Percentiles rank a stretch among this genome's conserved stretches.
Evolutionary conservation across 78 protist genomes (phyloP).

Genomic region (Chrysochromulina parva): DNA sequence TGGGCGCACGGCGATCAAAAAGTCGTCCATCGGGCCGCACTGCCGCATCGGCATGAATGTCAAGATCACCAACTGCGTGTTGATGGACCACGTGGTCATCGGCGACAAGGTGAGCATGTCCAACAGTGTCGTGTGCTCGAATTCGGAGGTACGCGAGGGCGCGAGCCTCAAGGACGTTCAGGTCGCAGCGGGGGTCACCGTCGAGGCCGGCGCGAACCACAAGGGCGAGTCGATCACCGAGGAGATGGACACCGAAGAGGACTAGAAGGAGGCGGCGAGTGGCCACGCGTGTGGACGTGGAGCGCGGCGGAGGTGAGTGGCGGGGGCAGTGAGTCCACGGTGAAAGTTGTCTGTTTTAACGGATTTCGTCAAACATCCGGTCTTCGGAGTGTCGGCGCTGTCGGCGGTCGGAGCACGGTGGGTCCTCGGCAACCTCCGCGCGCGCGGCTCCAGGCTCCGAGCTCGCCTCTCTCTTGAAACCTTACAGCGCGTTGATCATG

Average conservation of each 20-base stretch:
- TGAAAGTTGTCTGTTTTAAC: no score
- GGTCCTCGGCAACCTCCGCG: no score
- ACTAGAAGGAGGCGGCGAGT: no score
- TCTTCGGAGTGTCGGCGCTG: no score
- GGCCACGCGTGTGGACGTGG: no score
- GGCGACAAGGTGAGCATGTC: constrained; percentile 28
- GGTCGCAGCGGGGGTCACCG: neutral
- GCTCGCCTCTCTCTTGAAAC: no score
- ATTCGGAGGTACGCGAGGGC: constrained; percentile 13
- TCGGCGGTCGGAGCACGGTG: no score
- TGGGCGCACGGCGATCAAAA: constrained; percentile 15
- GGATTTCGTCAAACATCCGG: no score
- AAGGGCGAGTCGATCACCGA: neutral
- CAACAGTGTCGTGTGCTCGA: neutral
- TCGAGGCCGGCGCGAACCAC: neutral
- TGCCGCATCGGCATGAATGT: constrained; percentile 46
- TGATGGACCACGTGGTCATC: constrained; percentile 74
- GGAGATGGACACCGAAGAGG: neutral
- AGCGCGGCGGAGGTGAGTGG: no score
- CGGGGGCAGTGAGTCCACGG: no score
- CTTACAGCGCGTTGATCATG: no score
- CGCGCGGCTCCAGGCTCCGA: no score
- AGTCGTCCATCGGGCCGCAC: constrained; percentile 65
- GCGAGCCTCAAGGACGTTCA: neutral
- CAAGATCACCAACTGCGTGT: constrained; percentile 64